Evolutionary conservation across 129 eudicot species (phyloP), one percentile per base, ranked within the genome.

Genomic region (Chrysanthemum lavandulifolium): DNA sequence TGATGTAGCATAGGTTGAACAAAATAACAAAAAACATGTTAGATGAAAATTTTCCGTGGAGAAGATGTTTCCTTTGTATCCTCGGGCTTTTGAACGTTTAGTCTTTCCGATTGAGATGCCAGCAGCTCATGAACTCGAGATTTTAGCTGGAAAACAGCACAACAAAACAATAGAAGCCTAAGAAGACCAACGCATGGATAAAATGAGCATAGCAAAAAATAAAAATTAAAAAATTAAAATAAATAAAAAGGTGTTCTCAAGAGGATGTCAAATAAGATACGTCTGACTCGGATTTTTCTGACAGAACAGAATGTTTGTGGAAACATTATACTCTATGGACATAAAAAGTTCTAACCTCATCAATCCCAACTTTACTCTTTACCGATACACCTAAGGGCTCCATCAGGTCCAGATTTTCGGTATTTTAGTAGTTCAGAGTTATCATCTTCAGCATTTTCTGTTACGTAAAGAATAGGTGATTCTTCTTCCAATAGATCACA

Each of bases 331-430:
- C 16, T 53, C 14, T n/a, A n/a, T n/a, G n/a, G n/a, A n/a, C 7
- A 53, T 53, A 14, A 14, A 27, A 67, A 69, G 61, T 66, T 65
- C 45, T 71, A 70, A 92, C 98, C 98, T 89, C 88, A 57, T 76
- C 61, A 70, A 92, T 78, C 73, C 96, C 96, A 5, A 76, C 74
- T 80, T 83, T 80, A 73, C 72, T 87, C 82, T 36, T 89, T 50
- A 83, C 92, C 10, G 98, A 92, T 60, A 89, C 98, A 45, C 72
- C n/a, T 91, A 51, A 89, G 29, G 8, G 96, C 89, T 71, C 95
- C 95, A 33, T 85, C 88, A 33, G 98, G 98, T 64, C 98, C 98
- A 84, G 50, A 52, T 77, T 78, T 87, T 61, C 96, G 87, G 70
- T 94, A 94, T 56, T 65, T 90, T 54, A 83, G 75, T 56, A 94